phyloP scores from a whole-genome alignment of 345 rosid species.

The Melaleuca alternifolia region DNA sequence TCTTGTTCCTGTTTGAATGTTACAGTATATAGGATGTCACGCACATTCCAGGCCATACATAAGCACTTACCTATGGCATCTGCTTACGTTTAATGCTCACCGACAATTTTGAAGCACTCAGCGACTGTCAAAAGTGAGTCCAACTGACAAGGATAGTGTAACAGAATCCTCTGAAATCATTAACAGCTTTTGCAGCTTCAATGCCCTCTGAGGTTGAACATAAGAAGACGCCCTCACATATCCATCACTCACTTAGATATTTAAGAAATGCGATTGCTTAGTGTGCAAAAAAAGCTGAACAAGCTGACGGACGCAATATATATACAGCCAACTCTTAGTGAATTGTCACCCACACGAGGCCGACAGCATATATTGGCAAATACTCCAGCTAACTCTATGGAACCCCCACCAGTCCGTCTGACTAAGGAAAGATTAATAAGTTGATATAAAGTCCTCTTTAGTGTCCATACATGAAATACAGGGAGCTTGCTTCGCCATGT shows the following conservation, averaged over 20 bases:
- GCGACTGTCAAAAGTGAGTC: slow-evolving; percentile 90
- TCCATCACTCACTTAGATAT: slow-evolving; percentile 10
- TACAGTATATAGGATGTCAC: slow-evolving; percentile 38
- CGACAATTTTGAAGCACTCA: slow-evolving; percentile 67
- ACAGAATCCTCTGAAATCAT: slow-evolving; percentile 58
- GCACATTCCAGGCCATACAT: slow-evolving; percentile 60
- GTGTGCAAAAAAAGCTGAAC: neutral
- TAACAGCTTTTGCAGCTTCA: slow-evolving; percentile 75
- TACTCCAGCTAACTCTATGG: too few relatives aligned
- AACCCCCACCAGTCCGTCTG: too few relatives aligned
- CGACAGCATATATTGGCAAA: too few relatives aligned
- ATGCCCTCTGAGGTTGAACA: slow-evolving; percentile 57
- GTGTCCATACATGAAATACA: too few relatives aligned
- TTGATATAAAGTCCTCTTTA: too few relatives aligned
- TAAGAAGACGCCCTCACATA: slow-evolving; percentile 50
- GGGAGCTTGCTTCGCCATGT: too few relatives aligned
- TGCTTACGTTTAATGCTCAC: slow-evolving; percentile 78
- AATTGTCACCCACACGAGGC: too few relatives aligned
- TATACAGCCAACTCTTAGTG: neutral
- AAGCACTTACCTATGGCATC: slow-evolving; percentile 64
- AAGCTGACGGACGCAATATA: neutral
- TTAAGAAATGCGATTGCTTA: too few relatives aligned
- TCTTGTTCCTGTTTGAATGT: too few relatives aligned
- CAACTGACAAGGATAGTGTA: slow-evolving; percentile 63
- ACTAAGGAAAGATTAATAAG: too few relatives aligned